Evolutionary conservation across 2,329 filamentous ascomycete genomes (phyloP), one percentile per base, ranked within the genome.

Genomic region (Endoconidiophora polonica): DNA sequence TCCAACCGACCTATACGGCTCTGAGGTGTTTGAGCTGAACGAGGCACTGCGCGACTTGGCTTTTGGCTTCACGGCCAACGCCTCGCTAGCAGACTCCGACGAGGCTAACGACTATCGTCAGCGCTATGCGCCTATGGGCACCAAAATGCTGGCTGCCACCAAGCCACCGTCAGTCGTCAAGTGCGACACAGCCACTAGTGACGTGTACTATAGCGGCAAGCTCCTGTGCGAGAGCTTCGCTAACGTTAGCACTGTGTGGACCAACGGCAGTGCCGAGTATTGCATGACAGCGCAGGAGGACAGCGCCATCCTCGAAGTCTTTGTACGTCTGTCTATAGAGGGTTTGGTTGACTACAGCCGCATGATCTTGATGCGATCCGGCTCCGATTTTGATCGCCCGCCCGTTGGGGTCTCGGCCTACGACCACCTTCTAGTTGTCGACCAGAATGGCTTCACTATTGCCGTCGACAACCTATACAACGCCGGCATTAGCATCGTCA

Each of bases 241-340:
- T 56, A 77, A 80, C 55, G 80, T 74, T 18, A 80, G 77, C 3
- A 63, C 56, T 0, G 57, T 81, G 0, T 74, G 78, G 65, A 86
- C 81, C 2, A 84, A 84, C 58, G 79, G 79, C 3, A 75, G 72
- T 0, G 79, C 77, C 0, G 61, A 69, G 4, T 85, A 85, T 64
- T 85, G 81, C 65, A 76, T 79, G 63, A 81, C 73, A 1, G 80
- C 80, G 0, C 81, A 85, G 60, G 82, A 86, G 61, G 81, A 86
- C 59, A 83, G 79, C 57, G 81, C 80, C 0, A 74, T 73, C 0
- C 70, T 85, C 1, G 79, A 81, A 57, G 79, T 74, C 4, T 65
- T 86, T 24, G 62, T 83, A 18, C 72, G 81, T 10, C 72, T 71
- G 1, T 73, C 77, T 0, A 62, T 73, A 20, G 66, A 68, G 55